Percentiles rank a stretch among this genome's conserved stretches.
phyloP scores from a whole-genome alignment of 257 asterid genomes.

The Nicotiana knightiana region DNA sequence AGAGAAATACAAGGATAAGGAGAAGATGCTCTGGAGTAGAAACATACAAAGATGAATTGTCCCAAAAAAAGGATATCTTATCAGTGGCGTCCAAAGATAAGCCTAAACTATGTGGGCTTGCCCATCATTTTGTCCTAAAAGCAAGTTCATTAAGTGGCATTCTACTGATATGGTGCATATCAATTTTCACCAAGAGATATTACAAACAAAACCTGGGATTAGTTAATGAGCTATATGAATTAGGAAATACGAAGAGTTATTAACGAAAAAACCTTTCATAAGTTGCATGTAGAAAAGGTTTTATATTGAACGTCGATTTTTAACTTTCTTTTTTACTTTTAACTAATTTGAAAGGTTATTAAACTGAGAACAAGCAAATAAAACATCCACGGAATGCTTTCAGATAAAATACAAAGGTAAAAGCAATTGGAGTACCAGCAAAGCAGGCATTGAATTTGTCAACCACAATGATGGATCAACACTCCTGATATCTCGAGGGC shows the following conservation, averaged over 20 bases:
- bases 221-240: not conserved
- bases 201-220: not conserved
- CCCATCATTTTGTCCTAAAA: not conserved
- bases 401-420: not conserved
- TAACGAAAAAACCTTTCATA: not conserved
- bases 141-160: not conserved
- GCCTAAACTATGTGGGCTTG: not conserved
- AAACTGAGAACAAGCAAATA: not conserved
- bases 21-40: not conserved
- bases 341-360: not conserved
- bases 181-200: not conserved
- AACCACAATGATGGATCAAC: slow-evolving; percentile 99
- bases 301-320: not conserved
- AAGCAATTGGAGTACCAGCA: slow-evolving; percentile 46
- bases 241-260: not conserved
- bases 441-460: slow-evolving; percentile 92
- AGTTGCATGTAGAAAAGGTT: not conserved
- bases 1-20: not conserved
- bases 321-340: not conserved
- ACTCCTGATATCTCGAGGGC: slow-evolving; percentile 95
- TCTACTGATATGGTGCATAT: not conserved
- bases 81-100: slow-evolving; percentile 1
- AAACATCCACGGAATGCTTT: not conserved
- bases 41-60: not conserved
- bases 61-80: not conserved